phyloP scores from a whole-genome alignment of 106 monocot genomes.

The Vanilla planifolia region DNA sequence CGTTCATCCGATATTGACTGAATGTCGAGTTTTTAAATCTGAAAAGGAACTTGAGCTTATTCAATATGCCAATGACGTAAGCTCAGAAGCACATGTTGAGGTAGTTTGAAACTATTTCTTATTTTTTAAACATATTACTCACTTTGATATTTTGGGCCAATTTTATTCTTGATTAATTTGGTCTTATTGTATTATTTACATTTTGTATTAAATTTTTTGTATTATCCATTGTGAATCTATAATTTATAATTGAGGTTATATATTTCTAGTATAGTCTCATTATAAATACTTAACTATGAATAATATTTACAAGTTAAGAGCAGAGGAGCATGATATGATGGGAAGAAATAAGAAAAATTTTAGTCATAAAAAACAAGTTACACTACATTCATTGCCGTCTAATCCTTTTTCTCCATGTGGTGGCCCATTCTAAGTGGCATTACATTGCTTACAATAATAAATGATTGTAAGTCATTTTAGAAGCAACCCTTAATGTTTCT shows the following conservation, averaged over 20 bases:
- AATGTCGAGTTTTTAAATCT: slow-evolving; percentile 84
- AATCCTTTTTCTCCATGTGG: too few relatives aligned
- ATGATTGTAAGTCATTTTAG: too few relatives aligned
- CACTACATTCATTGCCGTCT: too few relatives aligned
- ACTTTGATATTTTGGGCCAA: background rate
- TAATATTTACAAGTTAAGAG: background rate
- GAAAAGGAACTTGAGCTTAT: slow-evolving; percentile 77
- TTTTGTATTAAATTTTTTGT: too few relatives aligned
- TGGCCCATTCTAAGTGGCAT: too few relatives aligned
- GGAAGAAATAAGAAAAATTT: background rate
- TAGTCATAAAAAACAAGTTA: too few relatives aligned
- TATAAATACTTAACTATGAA: background rate
- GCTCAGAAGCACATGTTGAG: slow-evolving; percentile 94
- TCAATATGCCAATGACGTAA: slow-evolving; percentile 95
- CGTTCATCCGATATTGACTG: slow-evolving; percentile 86
- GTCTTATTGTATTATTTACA: background rate
- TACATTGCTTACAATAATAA: too few relatives aligned
- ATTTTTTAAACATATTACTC: background rate
- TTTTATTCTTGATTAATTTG: too few relatives aligned
- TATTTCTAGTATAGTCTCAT: background rate
- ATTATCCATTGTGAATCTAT: background rate
- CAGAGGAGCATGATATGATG: background rate
- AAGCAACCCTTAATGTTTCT: too few relatives aligned
- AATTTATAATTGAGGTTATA: background rate
- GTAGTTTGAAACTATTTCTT: slow-evolving; percentile 25